Base-by-base conservation (phyloP, 805 yeast species). In the Vanderwaltozyma polyspora region DNA sequence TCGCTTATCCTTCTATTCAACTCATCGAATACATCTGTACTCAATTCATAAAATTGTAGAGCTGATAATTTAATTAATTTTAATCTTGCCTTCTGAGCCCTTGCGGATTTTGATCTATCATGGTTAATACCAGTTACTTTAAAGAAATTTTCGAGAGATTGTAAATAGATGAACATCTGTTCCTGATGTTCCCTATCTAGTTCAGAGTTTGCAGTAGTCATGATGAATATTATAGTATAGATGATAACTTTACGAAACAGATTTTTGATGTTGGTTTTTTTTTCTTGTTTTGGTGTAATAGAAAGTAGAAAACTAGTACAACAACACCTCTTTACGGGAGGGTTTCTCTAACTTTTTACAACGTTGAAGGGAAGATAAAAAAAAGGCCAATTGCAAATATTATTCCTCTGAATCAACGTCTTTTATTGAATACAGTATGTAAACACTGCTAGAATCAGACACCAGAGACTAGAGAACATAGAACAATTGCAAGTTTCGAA, bases 1-100 rank as follows among this genome's bases (percentile, higher is more conserved):
- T 76, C 79, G 43, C 66, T 72, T 27, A 72, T 69, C 42, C 99
- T 70, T 51, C 99, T 72, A 47, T 75, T 74, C 40, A 91, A 64
- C 57, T 91, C 98, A 59, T 91, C 98, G 54, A 76, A 80, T 10
- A 91, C 96, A 56, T 91, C 99, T 3, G 95, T 86, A 44, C 93
- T 75, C 38, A 91, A 71, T 56, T 91, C 99, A 39, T 71, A 68
- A 53, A 91, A 86, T 59, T 91, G 98, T 6, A 78, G 74, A 16
- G 70, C 64, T 2, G 94, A 79, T 34, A 91, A 68, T 51, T 83
- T 85, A 41, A 79, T 67, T 31, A 89, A 68, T 58, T 87, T 86
- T 44, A 80, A 84, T 45, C 95, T 68, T 3, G 95, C 95, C 52
- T 83, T 76, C 27, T 73, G 75, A 6, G 87, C 87, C 39, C 91